Evolutionary conservation across 371 early-diverging fungal genomes (phyloP).

Genomic region (Mortierella sp.): DNA sequence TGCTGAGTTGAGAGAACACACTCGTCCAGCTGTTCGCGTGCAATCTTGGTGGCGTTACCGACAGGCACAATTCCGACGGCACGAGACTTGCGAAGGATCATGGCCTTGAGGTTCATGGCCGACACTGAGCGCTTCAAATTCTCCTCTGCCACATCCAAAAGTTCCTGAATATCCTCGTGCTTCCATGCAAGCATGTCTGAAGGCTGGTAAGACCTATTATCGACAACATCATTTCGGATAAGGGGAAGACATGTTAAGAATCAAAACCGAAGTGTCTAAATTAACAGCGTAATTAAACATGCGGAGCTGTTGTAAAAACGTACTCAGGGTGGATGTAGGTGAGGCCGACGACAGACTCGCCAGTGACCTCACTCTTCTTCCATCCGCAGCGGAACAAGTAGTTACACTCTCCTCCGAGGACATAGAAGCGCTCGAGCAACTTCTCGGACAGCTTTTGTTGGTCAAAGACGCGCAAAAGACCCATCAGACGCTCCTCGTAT

Average conservation of each 20-base stretch:
- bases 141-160: constrained; percentile 80
- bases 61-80: constrained; percentile 76
- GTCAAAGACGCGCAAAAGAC: constrained; percentile 75
- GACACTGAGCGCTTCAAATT: constrained; percentile 67
- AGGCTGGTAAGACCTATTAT: constrained; percentile 60
- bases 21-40: constrained; percentile 79
- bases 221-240: neutral
- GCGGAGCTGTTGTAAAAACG: constrained; percentile 11
- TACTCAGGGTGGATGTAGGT: constrained; percentile 72
- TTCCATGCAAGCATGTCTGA: constrained; percentile 63
- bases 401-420: constrained; percentile 87
- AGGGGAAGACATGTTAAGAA: too few relatives aligned
- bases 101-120: constrained; percentile 74
- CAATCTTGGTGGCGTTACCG: constrained; percentile 61
- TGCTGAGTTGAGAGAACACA: constrained; percentile 74
- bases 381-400: constrained; percentile 78
- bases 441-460: constrained; percentile 61
- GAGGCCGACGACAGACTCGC: constrained; percentile 63
- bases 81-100: constrained; percentile 76
- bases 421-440: constrained; percentile 73
- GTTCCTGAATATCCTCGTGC: constrained; percentile 63
- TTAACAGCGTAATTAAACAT: neutral
- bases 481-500: constrained; percentile 81
- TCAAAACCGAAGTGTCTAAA: neutral
- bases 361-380: constrained; percentile 40